Conservation (phyloP, 805 yeast genomes). For the Saturnispora mendoncae region DNA sequence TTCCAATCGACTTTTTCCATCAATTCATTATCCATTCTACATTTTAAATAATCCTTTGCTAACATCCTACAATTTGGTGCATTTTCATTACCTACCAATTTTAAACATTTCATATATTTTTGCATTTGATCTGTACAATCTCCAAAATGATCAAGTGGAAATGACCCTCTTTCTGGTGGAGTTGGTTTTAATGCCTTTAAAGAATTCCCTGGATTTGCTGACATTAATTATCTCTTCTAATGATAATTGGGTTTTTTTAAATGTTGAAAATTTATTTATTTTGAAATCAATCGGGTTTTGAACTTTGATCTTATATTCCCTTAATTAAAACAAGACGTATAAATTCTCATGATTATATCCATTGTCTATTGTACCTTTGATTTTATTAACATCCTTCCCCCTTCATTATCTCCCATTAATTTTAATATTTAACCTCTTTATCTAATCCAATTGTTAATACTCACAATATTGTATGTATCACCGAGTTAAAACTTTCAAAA, state of each 20-base stretch:
- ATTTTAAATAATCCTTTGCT: conserved; percentile 73
- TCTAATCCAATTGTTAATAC: too few species aligned
- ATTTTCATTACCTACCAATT: conserved; percentile 68
- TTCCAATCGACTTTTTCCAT: conserved; percentile 32
- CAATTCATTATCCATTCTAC: conserved; percentile 73
- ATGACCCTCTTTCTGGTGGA: conserved; percentile 95
- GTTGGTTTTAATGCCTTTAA: conserved; percentile 57
- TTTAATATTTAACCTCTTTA: too few species aligned
- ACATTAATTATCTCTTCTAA: conserved; percentile 23
- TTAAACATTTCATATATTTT: conserved; percentile 69
- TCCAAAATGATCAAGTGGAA: conserved; percentile 82
- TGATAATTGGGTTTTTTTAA: background rate
- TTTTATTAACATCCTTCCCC: too few species aligned
- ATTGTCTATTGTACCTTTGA: too few species aligned
- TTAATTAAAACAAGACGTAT: too few species aligned
- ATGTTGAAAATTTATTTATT: too few species aligned
- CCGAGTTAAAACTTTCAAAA: too few species aligned
- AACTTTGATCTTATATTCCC: too few species aligned
- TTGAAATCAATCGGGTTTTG: background rate
- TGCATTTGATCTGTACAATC: conserved; percentile 76
- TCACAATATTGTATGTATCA: too few species aligned
- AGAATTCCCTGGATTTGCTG: conserved; percentile 40
- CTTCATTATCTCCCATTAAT: too few species aligned
- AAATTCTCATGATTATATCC: too few species aligned
- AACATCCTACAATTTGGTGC: conserved; percentile 84